These are phyloP conservation scores for Hericium rajendrae DNA, from an alignment of 768 basidiomycete species.

Conservation along the genomic window DNA sequence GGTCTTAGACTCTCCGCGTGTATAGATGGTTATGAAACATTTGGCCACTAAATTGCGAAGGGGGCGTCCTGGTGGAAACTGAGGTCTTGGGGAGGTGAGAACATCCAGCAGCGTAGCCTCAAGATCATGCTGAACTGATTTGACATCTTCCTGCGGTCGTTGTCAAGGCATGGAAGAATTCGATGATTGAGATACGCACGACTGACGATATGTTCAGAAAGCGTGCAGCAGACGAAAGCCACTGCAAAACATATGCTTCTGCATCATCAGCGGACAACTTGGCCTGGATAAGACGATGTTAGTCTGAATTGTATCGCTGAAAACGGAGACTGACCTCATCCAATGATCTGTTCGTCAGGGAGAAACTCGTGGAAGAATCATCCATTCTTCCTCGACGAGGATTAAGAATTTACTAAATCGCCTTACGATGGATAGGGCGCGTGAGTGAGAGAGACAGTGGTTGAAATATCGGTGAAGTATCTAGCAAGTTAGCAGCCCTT, in stretches of 20 bases:
- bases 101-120: constrained; percentile 61
- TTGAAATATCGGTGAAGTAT: too few species aligned
- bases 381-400: too few species aligned
- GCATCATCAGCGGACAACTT: constrained; percentile 66
- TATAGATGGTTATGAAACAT: constrained; percentile 68
- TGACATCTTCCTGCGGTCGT: constrained; percentile 49
- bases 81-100: constrained; percentile 49
- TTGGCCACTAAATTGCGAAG: constrained; percentile 69
- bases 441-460: too few species aligned
- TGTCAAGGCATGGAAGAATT: background rate
- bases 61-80: constrained; percentile 83
- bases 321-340: too few species aligned
- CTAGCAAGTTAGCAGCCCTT: too few species aligned
- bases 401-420: too few species aligned
- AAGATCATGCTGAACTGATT: constrained; percentile 48
- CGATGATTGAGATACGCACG: constrained; percentile 32
- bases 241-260: constrained; percentile 78
- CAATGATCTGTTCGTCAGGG: too few species aligned
- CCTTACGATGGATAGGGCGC: too few species aligned
- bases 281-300: constrained; percentile 30
- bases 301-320: too few species aligned
- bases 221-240: constrained; percentile 62
- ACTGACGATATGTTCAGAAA: constrained; percentile 37
- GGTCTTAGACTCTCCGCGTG: constrained; percentile 70
- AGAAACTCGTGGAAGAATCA: too few species aligned